Conservation (phyloP, 352 stramenopile genomes). For the Hyaloperonospora brassicae region DNA sequence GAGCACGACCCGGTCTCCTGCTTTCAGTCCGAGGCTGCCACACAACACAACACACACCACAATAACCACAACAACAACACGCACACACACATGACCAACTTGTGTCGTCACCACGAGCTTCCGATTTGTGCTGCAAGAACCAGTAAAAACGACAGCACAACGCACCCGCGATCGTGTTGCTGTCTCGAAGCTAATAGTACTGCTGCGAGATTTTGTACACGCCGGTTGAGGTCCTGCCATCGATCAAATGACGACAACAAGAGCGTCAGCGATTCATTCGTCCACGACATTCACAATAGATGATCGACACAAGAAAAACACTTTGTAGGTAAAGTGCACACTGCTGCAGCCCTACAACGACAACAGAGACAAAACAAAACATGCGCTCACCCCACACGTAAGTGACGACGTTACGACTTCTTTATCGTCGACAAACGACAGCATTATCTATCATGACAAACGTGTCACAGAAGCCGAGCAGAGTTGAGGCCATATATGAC, state of each 20-base stretch:
- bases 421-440: slow-evolving; percentile 74
- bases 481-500: slow-evolving; percentile 10
- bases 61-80: no score
- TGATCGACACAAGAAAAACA: no score
- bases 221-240: slow-evolving; percentile 55
- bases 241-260: slow-evolving; percentile 7
- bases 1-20: slow-evolving; percentile 86
- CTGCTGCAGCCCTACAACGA: slow-evolving; percentile 5
- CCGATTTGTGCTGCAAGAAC: no score
- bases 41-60: no score
- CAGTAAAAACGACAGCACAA: no score
- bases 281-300: no score
- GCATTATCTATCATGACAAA: slow-evolving; percentile 64
- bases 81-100: no score
- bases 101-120: no score
- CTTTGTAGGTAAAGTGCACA: slow-evolving; percentile 5
- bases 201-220: slow-evolving; percentile 60
- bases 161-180: slow-evolving; percentile 62
- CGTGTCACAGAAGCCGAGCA: no score
- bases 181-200: slow-evolving; percentile 39
- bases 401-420: slow-evolving; percentile 42
- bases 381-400: slow-evolving; percentile 47
- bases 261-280: no score
- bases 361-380: neutral
- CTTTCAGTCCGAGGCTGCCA: slow-evolving; percentile 49